phyloP scores from a whole-genome alignment of 139 green algal genomes.

The Volvox africanus region DNA sequence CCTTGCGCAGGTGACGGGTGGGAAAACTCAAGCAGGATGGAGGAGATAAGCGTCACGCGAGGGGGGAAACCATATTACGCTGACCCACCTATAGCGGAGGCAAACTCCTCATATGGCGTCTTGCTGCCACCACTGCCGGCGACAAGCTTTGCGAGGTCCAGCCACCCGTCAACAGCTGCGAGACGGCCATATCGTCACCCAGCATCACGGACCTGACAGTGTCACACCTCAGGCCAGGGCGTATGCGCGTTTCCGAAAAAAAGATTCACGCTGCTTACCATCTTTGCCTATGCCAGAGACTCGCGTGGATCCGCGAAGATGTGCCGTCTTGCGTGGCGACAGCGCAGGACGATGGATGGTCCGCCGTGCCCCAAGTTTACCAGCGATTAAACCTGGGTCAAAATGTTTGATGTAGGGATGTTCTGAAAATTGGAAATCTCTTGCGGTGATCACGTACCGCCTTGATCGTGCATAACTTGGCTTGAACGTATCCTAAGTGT shows the following conservation, averaged over 20 bases:
- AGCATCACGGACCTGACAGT: too few relatives aligned
- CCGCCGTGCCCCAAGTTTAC: too few relatives aligned
- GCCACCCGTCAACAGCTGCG: conserved; percentile 52
- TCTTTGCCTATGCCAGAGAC: neutral
- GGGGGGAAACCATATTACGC: neutral
- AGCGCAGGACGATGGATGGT: too few relatives aligned
- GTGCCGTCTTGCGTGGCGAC: too few relatives aligned
- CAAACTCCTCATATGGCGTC: conserved; percentile 58
- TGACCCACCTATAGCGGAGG: conserved; percentile 50
- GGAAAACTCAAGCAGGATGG: too few relatives aligned
- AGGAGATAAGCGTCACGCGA: too few relatives aligned
- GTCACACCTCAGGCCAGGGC: too few relatives aligned
- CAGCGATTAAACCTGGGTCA: too few relatives aligned
- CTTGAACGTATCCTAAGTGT: neutral
- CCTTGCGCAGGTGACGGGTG: too few relatives aligned
- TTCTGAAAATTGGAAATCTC: neutral
- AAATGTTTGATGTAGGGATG: too few relatives aligned
- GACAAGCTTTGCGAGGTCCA: conserved; percentile 63
- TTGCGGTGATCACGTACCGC: neutral
- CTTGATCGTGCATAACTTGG: neutral
- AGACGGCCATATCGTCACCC: neutral
- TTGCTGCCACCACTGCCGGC: conserved; percentile 44
- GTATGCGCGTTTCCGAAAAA: neutral
- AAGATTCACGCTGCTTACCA: neutral
- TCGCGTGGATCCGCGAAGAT: neutral